A percentile compares a stretch with the other conserved stretches of the same genome.
Conservation (phyloP, 2,329 filamentous ascomycete genomes). For the Microdochium bolleyi region DNA sequence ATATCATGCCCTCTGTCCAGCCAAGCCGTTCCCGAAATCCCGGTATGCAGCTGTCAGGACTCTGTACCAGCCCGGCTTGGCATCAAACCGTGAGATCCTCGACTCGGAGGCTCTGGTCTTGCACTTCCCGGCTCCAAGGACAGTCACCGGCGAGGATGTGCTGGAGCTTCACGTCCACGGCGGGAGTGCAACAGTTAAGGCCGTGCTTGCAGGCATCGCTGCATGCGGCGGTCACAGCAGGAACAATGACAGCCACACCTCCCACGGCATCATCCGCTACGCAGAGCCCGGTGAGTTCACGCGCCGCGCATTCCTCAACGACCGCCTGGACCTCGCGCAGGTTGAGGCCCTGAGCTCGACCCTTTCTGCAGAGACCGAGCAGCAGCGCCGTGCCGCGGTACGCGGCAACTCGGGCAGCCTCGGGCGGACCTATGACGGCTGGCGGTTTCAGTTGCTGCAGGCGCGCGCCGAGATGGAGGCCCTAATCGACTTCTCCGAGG, state of each 20-base stretch:
- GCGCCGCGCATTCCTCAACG: conserved; percentile 80
- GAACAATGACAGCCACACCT: background rate
- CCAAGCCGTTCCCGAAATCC: conserved; percentile 33
- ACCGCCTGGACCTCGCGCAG: conserved; percentile 78
- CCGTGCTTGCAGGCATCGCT: conserved; percentile 72
- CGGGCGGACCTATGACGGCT: conserved; percentile 70
- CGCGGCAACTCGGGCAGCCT: conserved; percentile 65
- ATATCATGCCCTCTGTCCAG: conserved; percentile 42
- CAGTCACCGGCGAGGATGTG: conserved; percentile 86
- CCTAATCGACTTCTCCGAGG: conserved; percentile 93
- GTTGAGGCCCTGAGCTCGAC: conserved; percentile 60
- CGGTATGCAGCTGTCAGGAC: conserved; percentile 65
- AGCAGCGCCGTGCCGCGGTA: conserved; percentile 82
- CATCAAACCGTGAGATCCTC: conserved; percentile 42
- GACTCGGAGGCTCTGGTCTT: conserved; percentile 77
- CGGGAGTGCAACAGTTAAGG: conserved; percentile 79
- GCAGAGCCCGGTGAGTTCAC: conserved; percentile 97
- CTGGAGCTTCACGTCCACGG: conserved; percentile 94
- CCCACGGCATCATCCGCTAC: conserved; percentile 54
- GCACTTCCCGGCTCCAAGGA: conserved; percentile 73
- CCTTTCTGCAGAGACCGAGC: conserved; percentile 71
- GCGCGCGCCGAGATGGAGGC: conserved; percentile 90
- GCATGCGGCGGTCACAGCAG: conserved; percentile 24
- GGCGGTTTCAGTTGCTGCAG: conserved; percentile 69
- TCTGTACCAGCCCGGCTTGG: conserved; percentile 47